phyloP scores from a whole-genome alignment of 768 basidiomycete genomes.

The Leccinum truebloodii region DNA sequence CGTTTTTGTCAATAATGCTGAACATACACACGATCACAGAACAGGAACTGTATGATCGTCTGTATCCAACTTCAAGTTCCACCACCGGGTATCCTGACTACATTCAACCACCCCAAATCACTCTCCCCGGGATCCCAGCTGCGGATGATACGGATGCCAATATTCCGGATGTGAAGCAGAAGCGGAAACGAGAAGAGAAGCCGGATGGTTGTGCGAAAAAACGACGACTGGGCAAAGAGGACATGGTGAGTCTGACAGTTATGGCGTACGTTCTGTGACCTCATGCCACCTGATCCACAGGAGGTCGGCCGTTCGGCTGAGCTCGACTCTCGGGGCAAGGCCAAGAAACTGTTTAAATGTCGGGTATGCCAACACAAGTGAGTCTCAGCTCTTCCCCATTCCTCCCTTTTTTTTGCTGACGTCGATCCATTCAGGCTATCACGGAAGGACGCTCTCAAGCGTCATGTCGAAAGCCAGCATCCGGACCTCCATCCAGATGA shows the following conservation, averaged over 20 bases:
- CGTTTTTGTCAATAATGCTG: no score
- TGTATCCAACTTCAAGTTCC: no score
- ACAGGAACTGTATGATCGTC: no score
- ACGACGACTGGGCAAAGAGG: background rate
- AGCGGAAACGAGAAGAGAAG: background rate
- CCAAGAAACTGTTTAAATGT: background rate
- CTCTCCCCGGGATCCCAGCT: background rate
- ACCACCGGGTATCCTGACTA: no score
- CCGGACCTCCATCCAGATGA: background rate
- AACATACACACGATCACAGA: no score
- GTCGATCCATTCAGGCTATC: slow-evolving; percentile 1
- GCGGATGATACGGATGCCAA: background rate
- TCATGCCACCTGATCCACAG: background rate
- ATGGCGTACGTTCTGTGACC: background rate
- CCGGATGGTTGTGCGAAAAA: background rate
- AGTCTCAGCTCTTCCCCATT: background rate
- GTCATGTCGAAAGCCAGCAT: slow-evolving; percentile 1
- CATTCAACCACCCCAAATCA: background rate
- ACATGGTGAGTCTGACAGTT: slow-evolving; percentile 1
- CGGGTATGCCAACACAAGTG: background rate
- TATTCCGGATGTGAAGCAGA: background rate
- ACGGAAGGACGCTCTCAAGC: slow-evolving; percentile 11
- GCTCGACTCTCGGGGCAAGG: no score
- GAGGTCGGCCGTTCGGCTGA: background rate
- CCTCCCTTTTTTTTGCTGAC: background rate